These are phyloP conservation scores for Kickxella alabastrina DNA, from an alignment of 192 early-diverging fungal species.

Conservation along the genomic window DNA sequence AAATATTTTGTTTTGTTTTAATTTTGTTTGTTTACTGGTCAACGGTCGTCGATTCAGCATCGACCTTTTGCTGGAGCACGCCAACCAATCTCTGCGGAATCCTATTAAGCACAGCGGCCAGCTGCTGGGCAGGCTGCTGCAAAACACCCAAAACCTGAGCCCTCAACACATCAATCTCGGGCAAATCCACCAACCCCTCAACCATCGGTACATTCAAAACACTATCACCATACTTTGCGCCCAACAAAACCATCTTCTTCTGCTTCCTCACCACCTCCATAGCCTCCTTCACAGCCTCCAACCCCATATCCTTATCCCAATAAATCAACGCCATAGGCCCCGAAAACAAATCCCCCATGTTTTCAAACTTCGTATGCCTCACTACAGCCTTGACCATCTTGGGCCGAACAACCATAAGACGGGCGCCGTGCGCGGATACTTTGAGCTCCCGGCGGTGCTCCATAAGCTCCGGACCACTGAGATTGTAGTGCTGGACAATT, in stretches of 20 bases:
- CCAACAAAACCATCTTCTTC: conserved; percentile 40
- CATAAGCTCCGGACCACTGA: conserved; percentile 35
- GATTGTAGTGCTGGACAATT: conserved; percentile 47
- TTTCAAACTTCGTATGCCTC: conserved; percentile 33
- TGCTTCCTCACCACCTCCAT: conserved; percentile 20
- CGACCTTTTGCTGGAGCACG: conserved; percentile 35
- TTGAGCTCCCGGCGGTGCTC: conserved; percentile 26
- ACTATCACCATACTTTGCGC: conserved; percentile 33
- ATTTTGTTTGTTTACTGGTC: too few relatives aligned
- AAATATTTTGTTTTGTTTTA: neutral
- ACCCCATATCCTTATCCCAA: conserved; percentile 8
- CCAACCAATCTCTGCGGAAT: conserved; percentile 45
- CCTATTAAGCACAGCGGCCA: conserved; percentile 24
- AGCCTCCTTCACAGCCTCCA: conserved; percentile 14
- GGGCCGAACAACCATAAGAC: conserved; percentile 38
- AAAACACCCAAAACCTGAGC: conserved; percentile 45
- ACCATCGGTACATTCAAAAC: conserved; percentile 41
- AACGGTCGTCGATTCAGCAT: too few relatives aligned
- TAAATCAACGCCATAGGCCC: conserved; percentile 46
- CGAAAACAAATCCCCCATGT: conserved; percentile 35
- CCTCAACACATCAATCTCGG: conserved; percentile 30
- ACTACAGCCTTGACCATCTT: conserved; percentile 48
- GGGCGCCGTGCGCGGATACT: conserved; percentile 19
- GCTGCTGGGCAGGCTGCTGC: conserved; percentile 28
- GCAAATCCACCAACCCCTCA: conserved; percentile 34